Percentiles rank a stretch among this genome's conserved stretches.
Evolutionary conservation across 352 stramenopile species (phyloP).

Genomic region (Pythium myriotylum): DNA sequence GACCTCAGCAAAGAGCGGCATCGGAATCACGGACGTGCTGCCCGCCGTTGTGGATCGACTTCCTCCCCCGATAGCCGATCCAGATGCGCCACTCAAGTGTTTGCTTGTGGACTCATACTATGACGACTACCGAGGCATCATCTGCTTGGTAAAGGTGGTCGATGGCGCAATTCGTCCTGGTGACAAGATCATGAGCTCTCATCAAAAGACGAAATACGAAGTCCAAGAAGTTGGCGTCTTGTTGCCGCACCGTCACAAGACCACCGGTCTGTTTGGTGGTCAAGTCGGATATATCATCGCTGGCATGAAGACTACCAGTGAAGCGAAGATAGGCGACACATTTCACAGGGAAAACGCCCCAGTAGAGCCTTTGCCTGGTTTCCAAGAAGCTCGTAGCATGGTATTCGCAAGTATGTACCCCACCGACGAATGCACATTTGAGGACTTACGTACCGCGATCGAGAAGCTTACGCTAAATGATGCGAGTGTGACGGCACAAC

Average conservation of each 20-base stretch:
- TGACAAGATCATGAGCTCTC: conserved; percentile 78
- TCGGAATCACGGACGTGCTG: conserved; percentile 87
- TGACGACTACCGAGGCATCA: conserved; percentile 93
- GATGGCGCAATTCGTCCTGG: conserved; percentile 89
- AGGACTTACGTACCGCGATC: conserved; percentile 95
- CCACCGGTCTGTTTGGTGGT: conserved; percentile 77
- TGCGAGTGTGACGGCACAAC: conserved; percentile 94
- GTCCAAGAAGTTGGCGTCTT: conserved; percentile 97
- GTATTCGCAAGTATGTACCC: conserved; percentile 99
- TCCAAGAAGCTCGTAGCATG: conserved; percentile 92
- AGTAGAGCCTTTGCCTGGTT: conserved; percentile 71
- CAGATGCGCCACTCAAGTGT: conserved; percentile 78
- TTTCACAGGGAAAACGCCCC: conserved; percentile 73
- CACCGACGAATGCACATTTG: conserved; percentile 95
- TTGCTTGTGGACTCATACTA: conserved; percentile 98
- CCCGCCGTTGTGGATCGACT: conserved; percentile 82
- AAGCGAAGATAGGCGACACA: conserved; percentile 93
- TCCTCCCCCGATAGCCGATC: conserved; percentile 61
- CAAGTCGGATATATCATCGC: conserved; percentile 98
- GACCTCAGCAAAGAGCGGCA: conserved; percentile 95
- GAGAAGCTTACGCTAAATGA: conserved; percentile 98
- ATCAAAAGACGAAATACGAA: conserved; percentile 89
- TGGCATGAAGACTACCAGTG: conserved; percentile 96
- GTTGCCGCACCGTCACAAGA: conserved; percentile 84
- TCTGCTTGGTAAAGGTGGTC: conserved; percentile 95